Evolutionary conservation across 352 stramenopile species (phyloP).

Genomic region (Pythium phragmiticola): DNA sequence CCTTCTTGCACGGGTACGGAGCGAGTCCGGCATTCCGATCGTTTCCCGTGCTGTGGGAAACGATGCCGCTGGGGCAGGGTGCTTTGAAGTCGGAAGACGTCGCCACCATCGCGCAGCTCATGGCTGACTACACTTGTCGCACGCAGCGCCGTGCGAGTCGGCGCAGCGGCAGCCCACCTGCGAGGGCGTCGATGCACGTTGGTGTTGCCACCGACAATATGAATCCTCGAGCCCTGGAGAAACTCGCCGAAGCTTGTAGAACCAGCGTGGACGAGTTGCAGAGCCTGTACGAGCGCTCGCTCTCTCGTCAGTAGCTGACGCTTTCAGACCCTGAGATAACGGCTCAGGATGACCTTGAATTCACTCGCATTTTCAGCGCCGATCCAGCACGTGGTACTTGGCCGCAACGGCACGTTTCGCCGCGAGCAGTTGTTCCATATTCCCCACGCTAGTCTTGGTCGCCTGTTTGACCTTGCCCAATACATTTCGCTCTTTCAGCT

Average conservation of each 20-base stretch:
- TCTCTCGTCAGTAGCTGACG: constrained; percentile 9
- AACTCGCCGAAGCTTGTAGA: constrained; percentile 18
- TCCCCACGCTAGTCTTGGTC: constrained; percentile 45
- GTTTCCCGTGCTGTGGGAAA: constrained; percentile 44
- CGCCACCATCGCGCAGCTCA: constrained; percentile 30
- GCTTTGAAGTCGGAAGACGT: constrained; percentile 29
- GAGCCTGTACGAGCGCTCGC: constrained; percentile 8
- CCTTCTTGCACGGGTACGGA: constrained; percentile 71
- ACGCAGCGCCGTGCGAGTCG: constrained; percentile 10
- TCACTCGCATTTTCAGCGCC: constrained; percentile 6
- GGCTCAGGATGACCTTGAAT: neutral
- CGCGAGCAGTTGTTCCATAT: constrained; percentile 51
- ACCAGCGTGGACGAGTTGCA: constrained; percentile 8
- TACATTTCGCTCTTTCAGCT: constrained; percentile 55
- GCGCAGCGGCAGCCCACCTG: neutral
- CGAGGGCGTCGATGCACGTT: neutral
- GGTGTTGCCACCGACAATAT: neutral
- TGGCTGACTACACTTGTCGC: constrained; percentile 35
- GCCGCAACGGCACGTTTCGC: constrained; percentile 44
- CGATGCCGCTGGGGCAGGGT: constrained; percentile 31
- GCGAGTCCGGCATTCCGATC: constrained; percentile 28
- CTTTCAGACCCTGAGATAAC: neutral
- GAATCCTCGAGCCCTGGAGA: constrained; percentile 4
- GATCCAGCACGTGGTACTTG: constrained; percentile 55
- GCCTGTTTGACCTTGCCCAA: constrained; percentile 49